A percentile compares a stretch with the other conserved stretches of the same genome.
Evolutionary conservation across 176 grass and related monocot genomes (phyloP).

Genomic region (Alopecurus myosuroides): DNA sequence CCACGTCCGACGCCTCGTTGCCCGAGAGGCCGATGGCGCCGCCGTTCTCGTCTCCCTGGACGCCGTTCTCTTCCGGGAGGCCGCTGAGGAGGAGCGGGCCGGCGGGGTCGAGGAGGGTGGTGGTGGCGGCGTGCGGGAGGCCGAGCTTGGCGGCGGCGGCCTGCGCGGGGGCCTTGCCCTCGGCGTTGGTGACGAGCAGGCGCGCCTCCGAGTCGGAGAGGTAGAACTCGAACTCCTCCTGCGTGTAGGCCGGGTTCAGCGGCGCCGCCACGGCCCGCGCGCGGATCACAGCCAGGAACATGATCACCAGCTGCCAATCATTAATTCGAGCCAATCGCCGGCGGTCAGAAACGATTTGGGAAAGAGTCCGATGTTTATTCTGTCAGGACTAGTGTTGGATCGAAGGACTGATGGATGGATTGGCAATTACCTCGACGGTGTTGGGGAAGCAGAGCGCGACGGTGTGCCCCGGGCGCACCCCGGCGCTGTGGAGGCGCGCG

Average conservation of each 20-base stretch:
- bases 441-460: slow-evolving; percentile 84
- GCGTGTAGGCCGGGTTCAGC: slow-evolving; percentile 77
- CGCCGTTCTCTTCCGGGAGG: not conserved
- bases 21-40: not conserved
- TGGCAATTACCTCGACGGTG: slow-evolving; percentile 60
- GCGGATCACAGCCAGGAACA: slow-evolving; percentile 69
- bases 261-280: slow-evolving; percentile 68
- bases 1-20: slow-evolving; percentile 54
- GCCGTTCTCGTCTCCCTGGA: not conserved
- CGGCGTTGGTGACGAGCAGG: slow-evolving; percentile 52
- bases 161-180: slow-evolving; percentile 61
- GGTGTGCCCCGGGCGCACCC: slow-evolving; percentile 42
- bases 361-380: not conserved
- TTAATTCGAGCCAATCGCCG: not conserved
- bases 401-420: not conserved
- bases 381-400: too few relatives aligned
- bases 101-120: slow-evolving; percentile 24
- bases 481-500: slow-evolving; percentile 27
- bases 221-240: slow-evolving; percentile 93
- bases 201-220: slow-evolving; percentile 66
- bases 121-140: slow-evolving; percentile 38
- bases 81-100: slow-evolving; percentile 28
- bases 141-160: slow-evolving; percentile 46
- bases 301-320: slow-evolving; percentile 54
- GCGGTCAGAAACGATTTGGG: not conserved